Percentiles rank a stretch among this genome's conserved stretches.
Conservation (phyloP, 495 filamentous ascomycete species). For the Extremus antarcticus region DNA sequence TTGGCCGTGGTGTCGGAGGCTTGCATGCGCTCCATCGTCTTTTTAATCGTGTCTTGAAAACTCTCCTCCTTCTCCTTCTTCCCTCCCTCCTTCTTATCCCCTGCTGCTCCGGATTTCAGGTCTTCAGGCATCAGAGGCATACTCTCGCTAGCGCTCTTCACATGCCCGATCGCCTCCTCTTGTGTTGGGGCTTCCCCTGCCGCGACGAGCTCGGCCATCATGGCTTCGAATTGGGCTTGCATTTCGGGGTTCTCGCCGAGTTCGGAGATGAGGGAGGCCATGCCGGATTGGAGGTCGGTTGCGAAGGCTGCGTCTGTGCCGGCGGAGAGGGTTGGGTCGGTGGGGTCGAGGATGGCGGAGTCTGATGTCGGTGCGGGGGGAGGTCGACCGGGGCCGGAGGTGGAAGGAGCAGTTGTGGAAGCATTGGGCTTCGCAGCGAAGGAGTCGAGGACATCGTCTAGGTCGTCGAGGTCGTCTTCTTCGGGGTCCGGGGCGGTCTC, state of each 20-base stretch:
- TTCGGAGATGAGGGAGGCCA: slow-evolving; percentile 69
- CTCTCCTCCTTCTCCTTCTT: slow-evolving; percentile 39
- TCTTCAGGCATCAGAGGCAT: slow-evolving; percentile 16
- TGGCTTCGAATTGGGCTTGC: slow-evolving; percentile 72
- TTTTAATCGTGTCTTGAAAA: slow-evolving; percentile 83
- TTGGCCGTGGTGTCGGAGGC: slow-evolving; percentile 70
- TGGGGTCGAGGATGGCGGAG: slow-evolving; percentile 22
- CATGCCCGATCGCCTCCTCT: slow-evolving; percentile 13
- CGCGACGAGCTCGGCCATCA: slow-evolving; percentile 66
- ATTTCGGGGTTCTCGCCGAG: slow-evolving; percentile 61
- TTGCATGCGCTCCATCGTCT: slow-evolving; percentile 92
- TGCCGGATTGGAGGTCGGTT: slow-evolving; percentile 72
- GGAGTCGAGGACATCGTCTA: slow-evolving; percentile 90
- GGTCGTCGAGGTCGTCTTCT: slow-evolving; percentile 80
- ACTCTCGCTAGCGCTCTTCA: slow-evolving; percentile 14
- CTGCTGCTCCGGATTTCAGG: slow-evolving; percentile 12
- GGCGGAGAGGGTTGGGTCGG: slow-evolving; percentile 22
- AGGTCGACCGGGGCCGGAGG: slow-evolving; percentile 37
- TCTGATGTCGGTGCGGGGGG: slow-evolving; percentile 30
- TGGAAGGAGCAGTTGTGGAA: neutral
- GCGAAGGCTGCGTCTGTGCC: slow-evolving; percentile 55
- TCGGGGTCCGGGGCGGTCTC: slow-evolving; percentile 62
- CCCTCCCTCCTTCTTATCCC: slow-evolving; percentile 33
- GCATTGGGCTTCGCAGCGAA: slow-evolving; percentile 44
- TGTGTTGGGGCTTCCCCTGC: slow-evolving; percentile 27